Conservation (phyloP, 768 basidiomycete species). For the Lactarius quietus region DNA sequence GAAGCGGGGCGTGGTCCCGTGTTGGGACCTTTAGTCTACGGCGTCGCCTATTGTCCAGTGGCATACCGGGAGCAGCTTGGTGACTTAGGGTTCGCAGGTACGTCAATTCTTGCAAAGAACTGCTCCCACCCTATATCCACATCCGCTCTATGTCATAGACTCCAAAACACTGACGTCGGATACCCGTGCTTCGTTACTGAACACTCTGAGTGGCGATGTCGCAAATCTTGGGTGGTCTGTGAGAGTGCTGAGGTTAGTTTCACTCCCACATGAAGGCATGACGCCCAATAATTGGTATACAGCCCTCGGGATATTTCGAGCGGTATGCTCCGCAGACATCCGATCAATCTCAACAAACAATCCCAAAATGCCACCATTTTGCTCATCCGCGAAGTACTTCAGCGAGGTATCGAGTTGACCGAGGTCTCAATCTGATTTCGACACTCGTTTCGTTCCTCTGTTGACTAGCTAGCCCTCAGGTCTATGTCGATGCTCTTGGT, state of each 20-base stretch:
- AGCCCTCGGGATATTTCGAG: slow-evolving; percentile 90
- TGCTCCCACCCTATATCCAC: background rate
- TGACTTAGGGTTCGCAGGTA: slow-evolving; percentile 87
- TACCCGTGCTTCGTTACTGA: slow-evolving; percentile 59
- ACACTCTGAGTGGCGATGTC: slow-evolving; percentile 65
- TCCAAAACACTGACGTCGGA: slow-evolving; percentile 85
- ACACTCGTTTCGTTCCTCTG: background rate
- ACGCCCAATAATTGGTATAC: slow-evolving; percentile 24
- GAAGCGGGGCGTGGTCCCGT: slow-evolving; percentile 97
- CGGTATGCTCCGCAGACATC: slow-evolving; percentile 84
- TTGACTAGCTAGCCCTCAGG: slow-evolving; percentile 41
- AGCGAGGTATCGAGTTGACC: slow-evolving; percentile 72
- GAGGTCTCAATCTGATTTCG: slow-evolving; percentile 47
- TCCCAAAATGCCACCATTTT: slow-evolving; percentile 86
- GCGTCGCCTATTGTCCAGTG: slow-evolving; percentile 87
- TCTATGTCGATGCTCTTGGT: slow-evolving; percentile 94
- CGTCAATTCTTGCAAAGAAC: slow-evolving; percentile 15
- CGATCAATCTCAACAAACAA: slow-evolving; percentile 84
- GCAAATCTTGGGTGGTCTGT: slow-evolving; percentile 79
- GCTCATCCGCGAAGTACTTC: slow-evolving; percentile 82
- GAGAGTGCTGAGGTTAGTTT: slow-evolving; percentile 42
- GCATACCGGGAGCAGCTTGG: slow-evolving; percentile 73
- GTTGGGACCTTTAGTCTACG: slow-evolving; percentile 93
- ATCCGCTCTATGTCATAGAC: slow-evolving; percentile 46
- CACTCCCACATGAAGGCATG: background rate